Evolutionary conservation across 495 filamentous ascomycete genomes (phyloP).

Genomic region (Daldinia loculata): DNA sequence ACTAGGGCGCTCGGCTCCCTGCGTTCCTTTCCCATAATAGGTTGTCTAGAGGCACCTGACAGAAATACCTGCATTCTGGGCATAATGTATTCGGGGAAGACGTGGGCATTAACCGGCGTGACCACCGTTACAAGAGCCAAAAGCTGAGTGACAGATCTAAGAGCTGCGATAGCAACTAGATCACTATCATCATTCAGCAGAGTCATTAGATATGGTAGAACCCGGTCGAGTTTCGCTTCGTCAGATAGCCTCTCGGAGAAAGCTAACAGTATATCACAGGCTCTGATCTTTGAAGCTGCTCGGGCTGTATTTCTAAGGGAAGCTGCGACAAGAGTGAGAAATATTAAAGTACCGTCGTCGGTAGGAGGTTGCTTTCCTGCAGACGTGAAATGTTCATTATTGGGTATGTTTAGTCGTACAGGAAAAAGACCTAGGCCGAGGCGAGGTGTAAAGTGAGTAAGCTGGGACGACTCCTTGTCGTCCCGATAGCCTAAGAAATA

Average conservation of each 20-base stretch:
- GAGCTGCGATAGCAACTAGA: conserved; percentile 81
- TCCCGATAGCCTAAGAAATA: conserved; percentile 83
- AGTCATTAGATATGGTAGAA: conserved; percentile 87
- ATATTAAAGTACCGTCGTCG: conserved; percentile 93
- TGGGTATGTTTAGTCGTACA: conserved; percentile 88
- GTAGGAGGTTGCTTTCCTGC: conserved; percentile 52
- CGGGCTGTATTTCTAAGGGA: conserved; percentile 89
- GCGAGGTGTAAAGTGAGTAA: conserved; percentile 49
- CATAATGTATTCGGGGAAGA: conserved; percentile 95
- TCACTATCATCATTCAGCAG: conserved; percentile 83
- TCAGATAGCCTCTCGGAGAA: conserved; percentile 93
- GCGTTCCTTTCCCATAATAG: conserved; percentile 53
- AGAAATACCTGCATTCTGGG: conserved; percentile 80
- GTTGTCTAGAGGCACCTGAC: conserved; percentile 53
- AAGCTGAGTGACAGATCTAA: conserved; percentile 86
- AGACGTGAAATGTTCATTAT: conserved; percentile 72
- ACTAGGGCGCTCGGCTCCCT: conserved; percentile 72
- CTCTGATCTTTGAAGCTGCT: conserved; percentile 84
- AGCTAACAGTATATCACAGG: conserved; percentile 91
- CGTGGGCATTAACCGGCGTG: conserved; percentile 92
- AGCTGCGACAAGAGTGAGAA: conserved; percentile 85
- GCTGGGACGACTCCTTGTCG: conserved; percentile 48
- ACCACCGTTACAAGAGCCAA: conserved; percentile 86
- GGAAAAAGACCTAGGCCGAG: conserved; percentile 67
- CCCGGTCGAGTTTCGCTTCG: conserved; percentile 94